Conservation (phyloP, 192 early-diverging fungal genomes). For the Coemansia sp. region DNA sequence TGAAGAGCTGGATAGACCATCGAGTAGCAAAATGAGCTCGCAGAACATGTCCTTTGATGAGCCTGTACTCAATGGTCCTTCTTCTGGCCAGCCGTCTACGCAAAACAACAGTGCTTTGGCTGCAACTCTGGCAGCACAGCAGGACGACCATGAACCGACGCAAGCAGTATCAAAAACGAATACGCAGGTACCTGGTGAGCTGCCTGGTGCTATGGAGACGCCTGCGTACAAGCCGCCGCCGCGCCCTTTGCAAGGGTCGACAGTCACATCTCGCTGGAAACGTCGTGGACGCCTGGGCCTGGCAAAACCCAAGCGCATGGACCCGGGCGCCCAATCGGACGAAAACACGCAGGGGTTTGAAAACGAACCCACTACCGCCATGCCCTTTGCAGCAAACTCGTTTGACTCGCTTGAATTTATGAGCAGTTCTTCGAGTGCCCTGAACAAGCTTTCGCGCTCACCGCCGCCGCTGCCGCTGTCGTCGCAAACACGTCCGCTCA, state of each 20-base stretch:
- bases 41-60: conserved; percentile 19
- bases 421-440: conserved; percentile 8
- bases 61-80: too few relatives aligned
- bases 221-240: conserved; percentile 41
- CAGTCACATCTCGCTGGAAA: conserved; percentile 37
- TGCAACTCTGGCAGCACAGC: background rate
- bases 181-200: conserved; percentile 1
- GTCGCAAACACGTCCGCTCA: too few relatives aligned
- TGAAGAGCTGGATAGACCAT: background rate
- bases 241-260: conserved; percentile 30
- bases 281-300: conserved; percentile 41
- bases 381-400: conserved; percentile 10
- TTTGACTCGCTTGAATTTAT: conserved; percentile 23
- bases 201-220: conserved; percentile 13
- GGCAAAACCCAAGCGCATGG: conserved; percentile 39
- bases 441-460: conserved; percentile 14
- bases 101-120: too few relatives aligned
- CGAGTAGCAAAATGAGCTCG: background rate
- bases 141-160: background rate
- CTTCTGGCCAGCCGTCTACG: too few relatives aligned
- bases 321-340: conserved; percentile 7
- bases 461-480: conserved; percentile 17
- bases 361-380: conserved; percentile 1
- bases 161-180: background rate
- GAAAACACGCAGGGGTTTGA: conserved; percentile 11